Base-by-base conservation (phyloP, 116 monocot genomes). In the Papilionanthe hybrid region DNA sequence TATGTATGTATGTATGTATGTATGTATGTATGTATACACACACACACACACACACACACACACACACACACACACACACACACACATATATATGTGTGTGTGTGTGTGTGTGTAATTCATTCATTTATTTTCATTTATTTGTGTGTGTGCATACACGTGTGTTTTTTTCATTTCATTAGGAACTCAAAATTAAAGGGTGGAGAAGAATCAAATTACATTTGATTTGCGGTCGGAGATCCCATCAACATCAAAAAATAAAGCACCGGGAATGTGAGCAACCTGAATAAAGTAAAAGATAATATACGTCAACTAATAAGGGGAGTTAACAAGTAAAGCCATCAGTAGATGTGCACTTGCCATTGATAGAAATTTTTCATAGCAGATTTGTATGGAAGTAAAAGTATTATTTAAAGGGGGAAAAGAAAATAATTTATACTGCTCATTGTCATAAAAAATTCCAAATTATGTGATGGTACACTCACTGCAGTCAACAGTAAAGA, bases 171-270 rank as follows among this genome's bases (percentile, higher is more conserved):
- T 15, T 53, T 17, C 17, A 0, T 53, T 0, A 49, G 49, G 53
- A 53, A 17, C 17, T 53, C 53, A 53, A 53, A 53, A 53, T 53
- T 53, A 53, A 73, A 5, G 41, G 22, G 42, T 7, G 5, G 23
- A 80, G 44, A 44, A 75, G 81, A 25, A 28, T 79, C 13, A 53
- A 53, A 83, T 87, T 83, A 90, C 90, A 87, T 83, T 74, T 27
- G 87, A 80, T 78, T 77, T 90, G 27, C 71, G 87, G 43, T 90
- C 87, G 66, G 85, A 82, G 76, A 87, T 87, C 45, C 83, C 80
- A 87, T 90, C 85, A 25, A 90, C 79, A 78, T 87, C 90, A 72
- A 90, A 90, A 81, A 83, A 90, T 49, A 87, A 74, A 32, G 90
- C 85, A 77, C 90, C 85, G 68, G 87, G 90, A 63, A 90, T 90